Base-by-base conservation (phyloP, 2,329 filamentous ascomycete genomes). In the Achaetomium macrosporum region DNA sequence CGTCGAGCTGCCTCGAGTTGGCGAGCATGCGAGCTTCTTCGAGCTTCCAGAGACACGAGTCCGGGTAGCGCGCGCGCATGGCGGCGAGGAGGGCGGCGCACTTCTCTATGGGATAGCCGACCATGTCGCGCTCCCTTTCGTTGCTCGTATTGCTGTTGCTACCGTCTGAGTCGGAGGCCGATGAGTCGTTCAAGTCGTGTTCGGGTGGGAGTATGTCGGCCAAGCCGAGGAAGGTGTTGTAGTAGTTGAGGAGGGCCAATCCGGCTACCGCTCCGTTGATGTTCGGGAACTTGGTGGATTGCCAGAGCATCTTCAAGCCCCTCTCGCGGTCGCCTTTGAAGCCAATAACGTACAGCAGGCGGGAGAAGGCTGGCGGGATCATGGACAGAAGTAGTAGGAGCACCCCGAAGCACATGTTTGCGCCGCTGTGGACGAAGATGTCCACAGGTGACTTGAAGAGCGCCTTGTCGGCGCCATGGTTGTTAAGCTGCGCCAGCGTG, bases 261-360 rank as follows among this genome's bases (percentile, higher is more conserved):
- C 86, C 89, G 0, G 91, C 85, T 65, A 97, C 85, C 7, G 88
- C 92, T n/a, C 91, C 92, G 64, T 96, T 95, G 63, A 97, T 81
- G 67, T 96, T 96, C 57, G 84, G 73, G 66, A 91, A 93, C 46
- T 84, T 83, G 19, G 89, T 90, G 12, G 90, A 88, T 66, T 88
- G 84, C 93, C 93, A 99, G 5, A 99, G 81, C 81, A 96, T 87
- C 37, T 79, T 76, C 31, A 96, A 77, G 10, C 91, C 93, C 37
- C 85, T 79, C 57, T 89, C 83, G 41, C 91, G 85, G 66, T 97
- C 91, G 31, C 93, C 93, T 56, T 82, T 84, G 71, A 97, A 97
- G 1, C 93, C 93, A 30, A 96, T 87, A 40, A 97, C 85, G 54
- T 85, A 88, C 4, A 97, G 76, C 1, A 99, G 79, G 51, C 83